Evolutionary conservation across 164 flowering plant genomes (phyloP).

Genomic region (Kalanchoe fedtschenkoi): DNA sequence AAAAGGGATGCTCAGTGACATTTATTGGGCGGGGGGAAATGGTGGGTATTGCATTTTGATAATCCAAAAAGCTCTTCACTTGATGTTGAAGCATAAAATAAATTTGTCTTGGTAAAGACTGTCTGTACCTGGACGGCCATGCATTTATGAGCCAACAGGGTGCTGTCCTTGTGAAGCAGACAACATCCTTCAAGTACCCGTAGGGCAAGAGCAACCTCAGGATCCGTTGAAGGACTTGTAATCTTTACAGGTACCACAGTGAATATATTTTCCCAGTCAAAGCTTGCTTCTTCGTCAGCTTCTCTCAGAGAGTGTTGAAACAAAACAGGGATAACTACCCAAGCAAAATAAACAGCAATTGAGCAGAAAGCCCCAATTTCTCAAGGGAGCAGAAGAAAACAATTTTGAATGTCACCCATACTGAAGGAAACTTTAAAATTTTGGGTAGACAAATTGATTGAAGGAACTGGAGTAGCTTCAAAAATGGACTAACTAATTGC

Average conservation of each 20-base stretch:
- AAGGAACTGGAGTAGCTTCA: too few species aligned
- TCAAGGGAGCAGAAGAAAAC: not conserved
- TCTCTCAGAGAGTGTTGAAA: conserved; percentile 68
- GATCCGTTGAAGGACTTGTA: conserved; percentile 76
- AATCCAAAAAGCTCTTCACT: not conserved
- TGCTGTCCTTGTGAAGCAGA: conserved; percentile 60
- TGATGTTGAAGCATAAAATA: not conserved
- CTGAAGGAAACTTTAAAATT: not conserved
- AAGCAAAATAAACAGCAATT: not conserved
- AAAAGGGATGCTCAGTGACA: not conserved
- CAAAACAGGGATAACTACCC: conserved; percentile 84
- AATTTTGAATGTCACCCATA: not conserved
- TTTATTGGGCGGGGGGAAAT: not conserved
- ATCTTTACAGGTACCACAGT: conserved; percentile 73
- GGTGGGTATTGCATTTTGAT: not conserved
- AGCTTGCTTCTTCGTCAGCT: conserved; percentile 37
- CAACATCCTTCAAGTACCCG: conserved; percentile 95
- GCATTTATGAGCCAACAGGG: conserved; percentile 50
- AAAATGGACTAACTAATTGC: too few species aligned
- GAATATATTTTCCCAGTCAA: conserved; percentile 59
- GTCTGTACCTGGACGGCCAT: conserved; percentile 55
- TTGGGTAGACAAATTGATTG: not conserved
- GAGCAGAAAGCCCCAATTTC: not conserved
- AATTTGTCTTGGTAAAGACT: not conserved
- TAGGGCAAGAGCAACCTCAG: conserved; percentile 88